Evolutionary conservation across 225 moss, liverwort and hornwort species (phyloP).

Genomic region (Polytrichum formosum): DNA sequence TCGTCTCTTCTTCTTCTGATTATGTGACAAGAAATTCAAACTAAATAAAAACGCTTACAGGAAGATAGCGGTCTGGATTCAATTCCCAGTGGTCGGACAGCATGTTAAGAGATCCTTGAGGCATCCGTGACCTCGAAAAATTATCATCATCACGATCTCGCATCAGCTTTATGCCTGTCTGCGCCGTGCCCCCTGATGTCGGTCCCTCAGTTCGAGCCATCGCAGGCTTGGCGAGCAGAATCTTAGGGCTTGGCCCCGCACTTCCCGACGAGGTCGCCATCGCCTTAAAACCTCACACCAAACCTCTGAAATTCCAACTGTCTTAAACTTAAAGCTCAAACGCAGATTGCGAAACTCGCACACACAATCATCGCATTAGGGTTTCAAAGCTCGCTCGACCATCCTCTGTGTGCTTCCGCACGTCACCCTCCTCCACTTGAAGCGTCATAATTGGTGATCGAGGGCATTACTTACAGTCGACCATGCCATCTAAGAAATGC

Average conservation of each 20-base stretch:
- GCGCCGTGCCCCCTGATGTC: constrained; percentile 25
- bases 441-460: too few species aligned
- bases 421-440: too few species aligned
- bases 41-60: constrained; percentile 31
- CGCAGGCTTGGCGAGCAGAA: constrained; percentile 80
- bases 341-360: too few species aligned
- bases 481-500: too few species aligned
- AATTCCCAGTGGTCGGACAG: constrained; percentile 86
- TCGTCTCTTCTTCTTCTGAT: too few species aligned
- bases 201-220: constrained; percentile 51
- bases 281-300: neutral
- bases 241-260: constrained; percentile 59
- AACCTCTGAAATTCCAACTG: too few species aligned
- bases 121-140: constrained; percentile 58
- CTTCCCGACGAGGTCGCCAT: constrained; percentile 22
- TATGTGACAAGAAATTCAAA: neutral
- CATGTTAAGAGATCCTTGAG: constrained; percentile 77
- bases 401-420: too few species aligned
- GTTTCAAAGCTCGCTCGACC: too few species aligned
- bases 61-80: constrained; percentile 69
- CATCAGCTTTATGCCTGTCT: constrained; percentile 77
- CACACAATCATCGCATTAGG: too few species aligned
- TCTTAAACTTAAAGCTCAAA: too few species aligned
- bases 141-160: constrained; percentile 88
- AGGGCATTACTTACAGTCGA: too few species aligned